Conservation (phyloP, 208 protist species). For the Wallacemonas sp. region DNA sequence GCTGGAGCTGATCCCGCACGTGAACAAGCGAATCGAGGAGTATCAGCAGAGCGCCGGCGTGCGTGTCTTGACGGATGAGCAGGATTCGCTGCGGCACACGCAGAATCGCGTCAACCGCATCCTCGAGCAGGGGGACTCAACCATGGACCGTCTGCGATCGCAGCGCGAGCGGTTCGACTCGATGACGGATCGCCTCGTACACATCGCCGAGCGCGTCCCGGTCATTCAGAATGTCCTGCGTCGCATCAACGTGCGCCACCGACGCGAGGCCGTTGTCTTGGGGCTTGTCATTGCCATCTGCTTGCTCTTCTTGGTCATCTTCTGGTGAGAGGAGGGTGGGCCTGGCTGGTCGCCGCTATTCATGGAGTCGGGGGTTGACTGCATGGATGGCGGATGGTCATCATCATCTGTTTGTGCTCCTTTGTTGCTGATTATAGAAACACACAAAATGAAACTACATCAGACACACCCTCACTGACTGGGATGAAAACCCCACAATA, state of each 20-base stretch:
- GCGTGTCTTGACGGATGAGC: constrained; percentile 77
- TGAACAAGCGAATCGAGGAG: constrained; percentile 32
- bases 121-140: constrained; percentile 57
- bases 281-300: constrained; percentile 58
- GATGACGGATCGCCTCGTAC: constrained; percentile 52
- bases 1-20: constrained; percentile 52
- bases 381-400: too few species aligned
- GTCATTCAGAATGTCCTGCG: constrained; percentile 69
- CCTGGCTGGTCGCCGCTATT: too few species aligned
- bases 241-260: constrained; percentile 65
- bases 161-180: constrained; percentile 73
- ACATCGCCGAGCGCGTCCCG: constrained; percentile 74
- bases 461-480: too few species aligned
- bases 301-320: constrained; percentile 67
- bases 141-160: constrained; percentile 50
- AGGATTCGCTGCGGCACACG: constrained; percentile 73
- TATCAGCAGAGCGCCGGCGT: constrained; percentile 42
- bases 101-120: constrained; percentile 58
- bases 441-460: too few species aligned
- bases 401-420: too few species aligned
- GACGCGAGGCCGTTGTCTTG: constrained; percentile 67
- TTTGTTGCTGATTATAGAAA: too few species aligned
- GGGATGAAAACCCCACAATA: too few species aligned
- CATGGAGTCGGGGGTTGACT: too few species aligned
- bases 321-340: too few species aligned